A percentile compares a stretch with the other conserved stretches of the same genome.
Evolutionary conservation across 2,329 filamentous ascomycete species (phyloP).

Genomic region (Bipolaris gigantea): DNA sequence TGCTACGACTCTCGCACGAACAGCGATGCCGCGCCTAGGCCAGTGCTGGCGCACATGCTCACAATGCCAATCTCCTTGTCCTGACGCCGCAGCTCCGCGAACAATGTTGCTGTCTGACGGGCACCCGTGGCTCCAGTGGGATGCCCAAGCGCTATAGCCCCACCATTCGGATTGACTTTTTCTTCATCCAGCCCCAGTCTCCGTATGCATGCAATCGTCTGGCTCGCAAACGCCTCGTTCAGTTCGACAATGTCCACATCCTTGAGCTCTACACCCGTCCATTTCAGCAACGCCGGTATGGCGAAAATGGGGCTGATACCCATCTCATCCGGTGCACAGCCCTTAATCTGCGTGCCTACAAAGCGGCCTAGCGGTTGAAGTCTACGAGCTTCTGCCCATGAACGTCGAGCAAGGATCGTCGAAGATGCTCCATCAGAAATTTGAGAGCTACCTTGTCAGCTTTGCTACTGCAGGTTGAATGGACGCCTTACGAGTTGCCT

Average conservation of each 20-base stretch:
- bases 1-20: constrained; percentile 34
- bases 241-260: constrained; percentile 90
- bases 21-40: constrained; percentile 36
- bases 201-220: constrained; percentile 86
- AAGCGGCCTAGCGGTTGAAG: constrained; percentile 94
- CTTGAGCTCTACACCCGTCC: constrained; percentile 73
- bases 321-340: constrained; percentile 92
- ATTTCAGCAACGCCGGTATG: constrained; percentile 77
- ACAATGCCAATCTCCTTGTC: constrained; percentile 79
- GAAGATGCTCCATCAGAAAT: constrained; percentile 93
- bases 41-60: constrained; percentile 70
- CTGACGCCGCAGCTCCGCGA: constrained; percentile 67
- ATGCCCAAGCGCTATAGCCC: constrained; percentile 81
- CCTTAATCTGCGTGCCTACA: constrained; percentile 86
- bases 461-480: neutral
- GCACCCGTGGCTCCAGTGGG: constrained; percentile 75
- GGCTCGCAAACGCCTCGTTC: constrained; percentile 96
- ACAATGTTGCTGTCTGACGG: constrained; percentile 79
- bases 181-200: constrained; percentile 66
- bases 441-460: constrained; percentile 65
- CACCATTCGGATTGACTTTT: constrained; percentile 80
- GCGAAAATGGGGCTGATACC: constrained; percentile 78
- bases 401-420: constrained; percentile 88
- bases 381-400: constrained; percentile 79
- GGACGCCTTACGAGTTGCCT: constrained; percentile 62